Evolutionary conservation across 306 rosid genomes (phyloP).

Genomic region (Sophora flavescens): DNA sequence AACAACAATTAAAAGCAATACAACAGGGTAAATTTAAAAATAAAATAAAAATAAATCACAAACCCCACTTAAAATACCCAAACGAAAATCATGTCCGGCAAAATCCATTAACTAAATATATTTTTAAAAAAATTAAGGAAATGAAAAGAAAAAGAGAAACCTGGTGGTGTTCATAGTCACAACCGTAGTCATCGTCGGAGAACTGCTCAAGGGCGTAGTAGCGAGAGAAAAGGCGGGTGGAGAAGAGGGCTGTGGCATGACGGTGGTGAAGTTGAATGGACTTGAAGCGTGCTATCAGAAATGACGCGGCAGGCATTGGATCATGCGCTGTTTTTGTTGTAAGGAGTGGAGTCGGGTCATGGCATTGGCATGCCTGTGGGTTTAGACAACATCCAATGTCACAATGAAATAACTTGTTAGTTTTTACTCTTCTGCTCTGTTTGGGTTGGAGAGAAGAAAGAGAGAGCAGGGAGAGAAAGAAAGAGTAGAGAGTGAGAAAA

Average conservation of each 20-base stretch:
- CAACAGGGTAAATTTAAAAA: neutral
- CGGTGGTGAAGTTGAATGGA: slow-evolving; percentile 16
- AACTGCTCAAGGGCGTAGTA: slow-evolving; percentile 74
- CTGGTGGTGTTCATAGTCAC: slow-evolving; percentile 72
- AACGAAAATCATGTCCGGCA: slow-evolving; percentile 27
- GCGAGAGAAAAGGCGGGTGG: slow-evolving; percentile 60
- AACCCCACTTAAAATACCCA: neutral
- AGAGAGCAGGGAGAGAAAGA: too few relatives aligned
- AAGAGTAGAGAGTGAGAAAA: too few relatives aligned
- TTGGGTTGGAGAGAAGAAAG: too few relatives aligned
- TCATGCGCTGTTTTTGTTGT: slow-evolving; percentile 29
- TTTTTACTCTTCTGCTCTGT: too few relatives aligned
- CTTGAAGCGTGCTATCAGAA: slow-evolving; percentile 39
- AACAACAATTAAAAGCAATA: neutral
- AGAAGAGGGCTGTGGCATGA: slow-evolving; percentile 28
- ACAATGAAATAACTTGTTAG: too few relatives aligned
- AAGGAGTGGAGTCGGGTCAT: slow-evolving; percentile 31
- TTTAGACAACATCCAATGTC: neutral
- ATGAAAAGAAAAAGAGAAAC: slow-evolving; percentile 33
- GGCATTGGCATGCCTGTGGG: slow-evolving; percentile 10
- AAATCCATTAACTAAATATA: neutral
- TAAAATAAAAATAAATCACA: neutral
- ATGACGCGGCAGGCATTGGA: slow-evolving; percentile 39
- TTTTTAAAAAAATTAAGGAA: neutral
- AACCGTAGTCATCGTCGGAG: slow-evolving; percentile 94